Conservation (phyloP, 768 basidiomycete genomes). For the Steccherinum ochraceum region DNA sequence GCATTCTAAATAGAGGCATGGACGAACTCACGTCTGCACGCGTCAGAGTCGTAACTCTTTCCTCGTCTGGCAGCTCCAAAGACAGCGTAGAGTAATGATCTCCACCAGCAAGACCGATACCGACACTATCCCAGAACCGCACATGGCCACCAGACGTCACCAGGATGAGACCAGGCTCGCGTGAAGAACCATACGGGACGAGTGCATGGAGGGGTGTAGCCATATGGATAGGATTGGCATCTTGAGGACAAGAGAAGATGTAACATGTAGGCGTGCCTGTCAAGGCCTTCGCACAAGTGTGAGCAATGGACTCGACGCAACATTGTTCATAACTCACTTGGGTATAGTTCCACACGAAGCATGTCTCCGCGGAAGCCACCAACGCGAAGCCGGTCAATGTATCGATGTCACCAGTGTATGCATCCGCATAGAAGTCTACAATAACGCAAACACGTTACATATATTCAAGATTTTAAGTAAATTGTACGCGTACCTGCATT, state of each 20-base stretch:
- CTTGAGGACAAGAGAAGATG: constrained; percentile 66
- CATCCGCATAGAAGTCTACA: constrained; percentile 61
- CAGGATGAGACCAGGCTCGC: constrained; percentile 86
- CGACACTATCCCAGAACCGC: constrained; percentile 86
- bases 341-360: constrained; percentile 81
- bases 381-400: constrained; percentile 68
- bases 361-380: constrained; percentile 63
- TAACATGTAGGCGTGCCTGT: constrained; percentile 77
- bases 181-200: constrained; percentile 55
- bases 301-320: no score
- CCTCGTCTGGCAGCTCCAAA: constrained; percentile 44
- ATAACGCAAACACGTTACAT: background rate
- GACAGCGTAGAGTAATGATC: constrained; percentile 51
- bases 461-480: background rate
- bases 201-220: constrained; percentile 45
- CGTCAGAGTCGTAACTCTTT: constrained; percentile 60
- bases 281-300: constrained; percentile 38
- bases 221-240: constrained; percentile 41
- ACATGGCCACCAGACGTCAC: constrained; percentile 64
- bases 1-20: constrained; percentile 1
- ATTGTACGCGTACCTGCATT: constrained; percentile 50
- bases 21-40: constrained; percentile 51
- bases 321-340: constrained; percentile 34
- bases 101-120: constrained; percentile 77
- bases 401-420: constrained; percentile 68